phyloP scores from a whole-genome alignment of 2,329 filamentous ascomycete species.

The Ophiocordyceps robertsii region DNA sequence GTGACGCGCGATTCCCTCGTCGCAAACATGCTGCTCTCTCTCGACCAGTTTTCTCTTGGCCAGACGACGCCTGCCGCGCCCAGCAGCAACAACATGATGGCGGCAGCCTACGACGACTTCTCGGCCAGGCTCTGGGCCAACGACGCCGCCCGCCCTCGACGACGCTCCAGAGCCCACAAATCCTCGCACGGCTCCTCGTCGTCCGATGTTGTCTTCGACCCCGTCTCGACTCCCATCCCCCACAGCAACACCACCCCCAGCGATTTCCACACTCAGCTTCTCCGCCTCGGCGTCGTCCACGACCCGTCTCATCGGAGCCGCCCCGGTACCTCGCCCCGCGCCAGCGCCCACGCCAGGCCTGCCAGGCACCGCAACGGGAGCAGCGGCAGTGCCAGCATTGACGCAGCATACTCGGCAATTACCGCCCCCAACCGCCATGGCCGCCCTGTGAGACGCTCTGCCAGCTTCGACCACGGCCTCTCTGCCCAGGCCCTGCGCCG shows the following conservation, averaged over 20 bases:
- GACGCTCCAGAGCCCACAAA: not conserved
- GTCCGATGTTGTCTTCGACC: too few species aligned
- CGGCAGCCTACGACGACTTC: not conserved
- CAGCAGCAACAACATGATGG: conserved; percentile 13
- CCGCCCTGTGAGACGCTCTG: conserved; percentile 34
- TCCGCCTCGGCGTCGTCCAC: conserved; percentile 6
- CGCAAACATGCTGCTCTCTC: conserved; percentile 86
- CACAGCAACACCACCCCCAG: too few species aligned
- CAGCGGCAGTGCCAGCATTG: conserved; percentile 54
- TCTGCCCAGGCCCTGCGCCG: conserved; percentile 10
- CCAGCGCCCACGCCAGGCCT: conserved; percentile 33
- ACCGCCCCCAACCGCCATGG: conserved; percentile 3
- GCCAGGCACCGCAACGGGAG: conserved; percentile 55
- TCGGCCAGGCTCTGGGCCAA: not conserved
- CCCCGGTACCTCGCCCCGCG: conserved; percentile 17
- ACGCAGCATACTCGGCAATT: conserved; percentile 39
- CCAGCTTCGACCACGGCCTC: conserved; percentile 58
- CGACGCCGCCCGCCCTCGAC: not conserved
- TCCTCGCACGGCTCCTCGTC: too few species aligned
- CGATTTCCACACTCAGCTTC: not conserved
- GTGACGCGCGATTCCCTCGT: conserved; percentile 83
- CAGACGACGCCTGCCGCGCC: conserved; percentile 2
- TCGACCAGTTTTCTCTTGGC: conserved; percentile 64
- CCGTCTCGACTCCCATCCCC: too few species aligned
- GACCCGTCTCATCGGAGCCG: conserved; percentile 17